Percentiles rank a stretch among this genome's conserved stretches.
Evolutionary conservation across 176 grass and related monocot genomes (phyloP).

Genomic region (Triticum urartu): DNA sequence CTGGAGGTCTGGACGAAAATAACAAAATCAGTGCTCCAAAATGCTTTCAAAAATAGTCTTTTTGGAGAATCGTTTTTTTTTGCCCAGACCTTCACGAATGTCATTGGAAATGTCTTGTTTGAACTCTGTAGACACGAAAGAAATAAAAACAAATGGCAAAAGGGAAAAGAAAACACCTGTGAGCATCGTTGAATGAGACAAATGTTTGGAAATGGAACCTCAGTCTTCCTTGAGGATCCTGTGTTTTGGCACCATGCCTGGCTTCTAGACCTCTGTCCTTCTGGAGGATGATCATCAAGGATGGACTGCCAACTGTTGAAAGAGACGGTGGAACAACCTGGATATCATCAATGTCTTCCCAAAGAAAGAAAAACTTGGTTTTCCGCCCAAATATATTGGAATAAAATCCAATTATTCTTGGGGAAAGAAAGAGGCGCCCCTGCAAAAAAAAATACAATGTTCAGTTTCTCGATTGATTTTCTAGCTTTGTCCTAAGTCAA

Average conservation of each 20-base stretch:
- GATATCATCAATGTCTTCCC: slow-evolving; percentile 93
- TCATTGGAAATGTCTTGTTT: background rate
- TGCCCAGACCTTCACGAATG: background rate
- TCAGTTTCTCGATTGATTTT: slow-evolving; percentile 21
- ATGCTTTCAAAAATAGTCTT: background rate
- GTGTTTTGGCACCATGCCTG: slow-evolving; percentile 73
- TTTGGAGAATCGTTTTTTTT: background rate
- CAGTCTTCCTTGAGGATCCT: slow-evolving; percentile 70
- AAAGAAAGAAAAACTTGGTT: slow-evolving; percentile 99
- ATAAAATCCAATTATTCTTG: slow-evolving; percentile 92
- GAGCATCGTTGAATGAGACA: slow-evolving; percentile 77
- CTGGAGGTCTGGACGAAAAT: background rate
- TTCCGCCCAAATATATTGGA: slow-evolving; percentile 84
- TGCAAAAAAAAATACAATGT: slow-evolving; percentile 30
- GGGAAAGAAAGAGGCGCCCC: slow-evolving; percentile 90
- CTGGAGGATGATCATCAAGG: slow-evolving; percentile 71
- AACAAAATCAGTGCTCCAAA: background rate
- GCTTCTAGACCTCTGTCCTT: slow-evolving; percentile 80
- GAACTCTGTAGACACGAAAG: background rate
- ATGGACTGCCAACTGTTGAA: slow-evolving; percentile 76
- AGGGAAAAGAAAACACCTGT: slow-evolving; percentile 50
- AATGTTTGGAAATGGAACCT: slow-evolving; percentile 97
- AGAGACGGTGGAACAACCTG: slow-evolving; percentile 74
- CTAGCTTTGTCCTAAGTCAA: background rate
- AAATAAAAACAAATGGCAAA: background rate